These are phyloP conservation scores for Turritis glabra DNA, from an alignment of 345 rosid species.

Conservation along the genomic window DNA sequence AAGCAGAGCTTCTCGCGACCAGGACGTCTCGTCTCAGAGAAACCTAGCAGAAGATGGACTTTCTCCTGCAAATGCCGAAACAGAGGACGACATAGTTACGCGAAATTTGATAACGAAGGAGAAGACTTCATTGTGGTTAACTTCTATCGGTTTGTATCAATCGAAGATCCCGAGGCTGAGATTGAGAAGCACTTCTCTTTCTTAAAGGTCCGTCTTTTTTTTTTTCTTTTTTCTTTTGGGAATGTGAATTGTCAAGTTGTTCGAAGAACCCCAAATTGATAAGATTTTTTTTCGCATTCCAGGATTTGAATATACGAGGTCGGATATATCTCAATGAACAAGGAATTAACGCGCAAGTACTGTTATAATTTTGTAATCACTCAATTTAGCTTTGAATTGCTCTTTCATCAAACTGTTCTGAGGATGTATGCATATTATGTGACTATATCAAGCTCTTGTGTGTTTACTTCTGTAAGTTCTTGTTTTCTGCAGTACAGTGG, in stretches of 20 bases:
- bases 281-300: neutral
- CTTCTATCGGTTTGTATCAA: constrained; percentile 70
- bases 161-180: constrained; percentile 61
- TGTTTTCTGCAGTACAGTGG: constrained; percentile 85
- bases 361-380: neutral
- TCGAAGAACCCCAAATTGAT: neutral
- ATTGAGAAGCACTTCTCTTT: constrained; percentile 66
- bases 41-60: constrained; percentile 21
- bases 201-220: constrained; percentile 58
- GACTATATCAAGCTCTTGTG: neutral
- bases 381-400: neutral
- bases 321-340: constrained; percentile 82
- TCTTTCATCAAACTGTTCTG: neutral
- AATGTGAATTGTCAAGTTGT: neutral
- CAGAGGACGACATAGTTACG: neutral
- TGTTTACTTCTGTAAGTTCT: constrained; percentile 18
- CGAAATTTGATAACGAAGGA: constrained; percentile 20
- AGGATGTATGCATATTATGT: neutral
- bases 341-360: constrained; percentile 98
- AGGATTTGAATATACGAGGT: constrained; percentile 74
- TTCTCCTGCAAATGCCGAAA: constrained; percentile 35
- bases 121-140: constrained; percentile 71
- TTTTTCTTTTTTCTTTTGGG: too few species aligned
- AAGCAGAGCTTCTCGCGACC: neutral
- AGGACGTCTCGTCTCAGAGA: constrained; percentile 17